Conservation (phyloP, 1,284 basidiomycete genomes). For the Neolentinus lepideus region DNA sequence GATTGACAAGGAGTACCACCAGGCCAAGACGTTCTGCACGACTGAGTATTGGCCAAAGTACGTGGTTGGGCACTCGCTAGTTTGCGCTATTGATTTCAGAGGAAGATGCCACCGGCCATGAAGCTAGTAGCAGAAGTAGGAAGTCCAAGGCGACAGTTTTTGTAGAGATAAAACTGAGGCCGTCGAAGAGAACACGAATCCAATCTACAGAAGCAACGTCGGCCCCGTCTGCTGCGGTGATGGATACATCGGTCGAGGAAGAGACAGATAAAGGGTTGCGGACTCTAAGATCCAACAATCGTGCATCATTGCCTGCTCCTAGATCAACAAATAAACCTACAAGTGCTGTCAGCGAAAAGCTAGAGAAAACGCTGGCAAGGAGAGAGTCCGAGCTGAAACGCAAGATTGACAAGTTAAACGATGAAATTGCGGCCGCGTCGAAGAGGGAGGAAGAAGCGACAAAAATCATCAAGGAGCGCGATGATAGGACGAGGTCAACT, state of each 20-base stretch:
- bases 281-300: no score
- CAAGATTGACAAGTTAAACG: not conserved
- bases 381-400: slow-evolving; percentile 1
- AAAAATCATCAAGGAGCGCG: not conserved
- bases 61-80: not conserved
- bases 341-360: not conserved
- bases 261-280: no score
- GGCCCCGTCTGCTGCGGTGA: not conserved
- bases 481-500: not conserved
- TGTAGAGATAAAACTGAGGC: not conserved
- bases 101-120: not conserved
- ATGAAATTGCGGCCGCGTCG: not conserved
- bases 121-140: not conserved
- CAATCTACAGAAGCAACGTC: not conserved
- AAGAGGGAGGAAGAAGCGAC: slow-evolving; percentile 9
- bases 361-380: not conserved
- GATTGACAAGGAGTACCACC: not conserved
- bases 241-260: no score
- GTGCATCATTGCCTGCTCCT: no score
- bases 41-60: not conserved
- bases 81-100: not conserved
- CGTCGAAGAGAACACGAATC: not conserved
- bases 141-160: not conserved
- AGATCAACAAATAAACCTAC: no score
- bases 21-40: not conserved